These are phyloP conservation scores for Camellia sinensis DNA, from an alignment of 148 eudicot species.

Conservation along the genomic window DNA sequence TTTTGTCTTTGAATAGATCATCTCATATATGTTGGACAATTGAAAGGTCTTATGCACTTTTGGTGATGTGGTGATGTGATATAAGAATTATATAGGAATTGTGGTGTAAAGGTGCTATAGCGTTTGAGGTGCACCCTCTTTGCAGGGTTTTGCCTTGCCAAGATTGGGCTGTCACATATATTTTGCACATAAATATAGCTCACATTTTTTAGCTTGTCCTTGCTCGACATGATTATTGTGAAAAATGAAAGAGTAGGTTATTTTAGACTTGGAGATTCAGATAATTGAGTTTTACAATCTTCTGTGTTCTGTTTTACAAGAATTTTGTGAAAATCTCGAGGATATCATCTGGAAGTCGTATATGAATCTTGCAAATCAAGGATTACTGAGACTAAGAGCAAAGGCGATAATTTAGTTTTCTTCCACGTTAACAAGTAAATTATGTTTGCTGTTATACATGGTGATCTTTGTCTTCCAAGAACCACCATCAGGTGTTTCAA, in stretches of 20 bases:
- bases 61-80: no score
- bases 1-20: no score
- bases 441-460: not conserved
- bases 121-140: no score
- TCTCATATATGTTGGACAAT: no score
- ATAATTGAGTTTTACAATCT: slow-evolving; percentile 7
- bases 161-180: no score
- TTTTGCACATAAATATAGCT: no score
- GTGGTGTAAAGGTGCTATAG: no score
- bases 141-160: no score
- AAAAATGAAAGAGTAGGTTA: not conserved
- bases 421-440: not conserved
- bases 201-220: no score
- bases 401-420: slow-evolving; percentile 36
- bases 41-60: no score
- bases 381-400: slow-evolving; percentile 50
- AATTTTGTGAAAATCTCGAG: slow-evolving; percentile 75
- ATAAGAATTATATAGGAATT: no score
- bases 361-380: slow-evolving; percentile 53
- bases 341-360: slow-evolving; percentile 90
- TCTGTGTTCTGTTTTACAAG: slow-evolving; percentile 70
- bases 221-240: no score
- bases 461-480: not conserved
- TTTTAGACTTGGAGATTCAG: not conserved
- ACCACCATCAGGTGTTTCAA: not conserved